phyloP scores from a whole-genome alignment of 2,329 filamentous ascomycete species.

The Rosellinia necatrix region DNA sequence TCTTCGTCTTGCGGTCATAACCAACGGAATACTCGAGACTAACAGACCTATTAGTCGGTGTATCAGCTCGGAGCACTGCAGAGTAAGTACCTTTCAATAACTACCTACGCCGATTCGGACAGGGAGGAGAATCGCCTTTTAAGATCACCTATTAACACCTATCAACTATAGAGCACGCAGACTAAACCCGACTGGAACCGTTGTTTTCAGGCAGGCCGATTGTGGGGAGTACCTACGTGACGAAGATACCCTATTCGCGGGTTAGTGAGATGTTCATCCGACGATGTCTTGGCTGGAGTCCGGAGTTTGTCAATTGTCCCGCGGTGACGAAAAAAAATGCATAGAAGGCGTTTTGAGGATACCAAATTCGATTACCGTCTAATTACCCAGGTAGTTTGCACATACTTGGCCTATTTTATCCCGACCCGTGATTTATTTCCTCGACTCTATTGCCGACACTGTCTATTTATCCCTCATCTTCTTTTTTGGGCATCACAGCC shows the following conservation, averaged over 20 bases:
- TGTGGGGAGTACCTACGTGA: conserved; percentile 94
- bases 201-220: conserved; percentile 90
- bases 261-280: conserved; percentile 39
- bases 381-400: background rate
- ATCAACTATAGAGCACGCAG: conserved; percentile 63
- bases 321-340: conserved; percentile 17
- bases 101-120: background rate
- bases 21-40: background rate
- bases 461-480: background rate
- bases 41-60: conserved; percentile 23
- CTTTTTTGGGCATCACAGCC: background rate
- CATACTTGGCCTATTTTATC: background rate
- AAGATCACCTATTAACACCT: conserved; percentile 5
- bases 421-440: background rate
- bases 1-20: background rate
- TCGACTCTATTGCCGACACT: background rate
- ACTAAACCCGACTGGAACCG: conserved; percentile 87
- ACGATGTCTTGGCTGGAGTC: conserved; percentile 29
- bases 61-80: conserved; percentile 28
- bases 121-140: background rate
- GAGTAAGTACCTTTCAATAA: conserved; percentile 15
- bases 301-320: conserved; percentile 15
- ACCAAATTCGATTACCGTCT: conserved; percentile 26
- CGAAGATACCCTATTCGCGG: conserved; percentile 67
- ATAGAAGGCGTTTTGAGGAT: conserved; percentile 30